Evolutionary conservation across 257 asterid species (phyloP).

Genomic region (Solanum clarkiae): DNA sequence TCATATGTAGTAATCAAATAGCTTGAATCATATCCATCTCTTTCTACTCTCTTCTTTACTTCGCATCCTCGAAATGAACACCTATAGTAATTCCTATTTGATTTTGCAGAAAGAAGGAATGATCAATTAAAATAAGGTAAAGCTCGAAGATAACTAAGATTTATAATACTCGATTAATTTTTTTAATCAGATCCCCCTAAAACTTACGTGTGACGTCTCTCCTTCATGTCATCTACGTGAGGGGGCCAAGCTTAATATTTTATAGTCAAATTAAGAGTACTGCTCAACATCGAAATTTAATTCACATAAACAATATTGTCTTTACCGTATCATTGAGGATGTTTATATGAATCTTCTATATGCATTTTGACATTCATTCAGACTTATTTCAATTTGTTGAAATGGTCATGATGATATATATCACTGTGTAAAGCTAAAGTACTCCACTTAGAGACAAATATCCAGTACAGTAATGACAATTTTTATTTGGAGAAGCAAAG

Average conservation of each 20-base stretch:
- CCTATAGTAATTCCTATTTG: slow-evolving; percentile 17
- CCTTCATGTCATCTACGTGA: no score
- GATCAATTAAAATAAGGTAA: neutral
- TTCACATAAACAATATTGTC: no score
- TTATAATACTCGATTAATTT: neutral
- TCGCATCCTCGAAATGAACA: slow-evolving; percentile 18
- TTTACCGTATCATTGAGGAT: no score
- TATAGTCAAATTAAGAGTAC: no score
- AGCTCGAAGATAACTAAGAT: neutral
- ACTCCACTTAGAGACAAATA: neutral
- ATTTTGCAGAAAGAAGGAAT: neutral
- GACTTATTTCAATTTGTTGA: neutral
- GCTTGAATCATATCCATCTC: slow-evolving; percentile 18
- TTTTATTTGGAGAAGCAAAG: neutral
- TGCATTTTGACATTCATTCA: neutral
- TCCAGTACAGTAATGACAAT: neutral
- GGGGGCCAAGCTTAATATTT: no score
- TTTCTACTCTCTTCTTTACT: slow-evolving; percentile 22
- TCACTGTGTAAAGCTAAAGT: neutral
- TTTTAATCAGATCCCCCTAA: no score
- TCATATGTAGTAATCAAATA: slow-evolving; percentile 15
- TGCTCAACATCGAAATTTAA: no score
- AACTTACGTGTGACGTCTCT: no score
- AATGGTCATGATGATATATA: neutral
- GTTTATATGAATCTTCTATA: no score